A percentile compares a stretch with the other conserved stretches of the same genome.
Conservation (phyloP, 139 green algal genomes). For the Protoeuglena noctilucae region DNA sequence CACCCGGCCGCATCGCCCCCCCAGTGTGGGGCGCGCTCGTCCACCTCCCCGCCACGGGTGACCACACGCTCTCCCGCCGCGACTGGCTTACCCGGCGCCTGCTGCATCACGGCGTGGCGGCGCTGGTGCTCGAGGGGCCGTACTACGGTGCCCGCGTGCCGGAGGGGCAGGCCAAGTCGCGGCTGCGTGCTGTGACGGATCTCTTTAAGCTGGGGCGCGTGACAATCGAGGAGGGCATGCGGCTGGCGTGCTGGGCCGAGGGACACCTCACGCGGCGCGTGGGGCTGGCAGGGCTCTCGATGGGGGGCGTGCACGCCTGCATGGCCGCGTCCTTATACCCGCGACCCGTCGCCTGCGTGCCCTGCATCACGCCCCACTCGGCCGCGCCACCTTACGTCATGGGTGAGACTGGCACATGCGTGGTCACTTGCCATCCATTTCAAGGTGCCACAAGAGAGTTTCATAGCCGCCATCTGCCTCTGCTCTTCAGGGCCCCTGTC, state of each 20-base stretch:
- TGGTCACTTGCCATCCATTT: slow-evolving; percentile 39
- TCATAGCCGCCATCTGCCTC: not conserved
- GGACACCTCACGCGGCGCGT: not conserved
- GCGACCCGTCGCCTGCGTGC: slow-evolving; percentile 27
- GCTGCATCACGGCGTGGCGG: slow-evolving; percentile 43
- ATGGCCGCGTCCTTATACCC: slow-evolving; percentile 61
- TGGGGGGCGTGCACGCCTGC: slow-evolving; percentile 73
- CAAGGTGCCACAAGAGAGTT: slow-evolving; percentile 10
- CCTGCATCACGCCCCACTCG: slow-evolving; percentile 54
- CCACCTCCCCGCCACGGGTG: slow-evolving; percentile 67
- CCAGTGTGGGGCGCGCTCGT: too few relatives aligned
- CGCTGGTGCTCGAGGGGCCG: slow-evolving; percentile 56
- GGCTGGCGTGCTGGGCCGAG: slow-evolving; percentile 45
- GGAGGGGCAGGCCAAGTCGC: slow-evolving; percentile 41
- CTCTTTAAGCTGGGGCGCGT: slow-evolving; percentile 59
- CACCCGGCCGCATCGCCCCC: too few relatives aligned
- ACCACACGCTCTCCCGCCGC: slow-evolving; percentile 48
- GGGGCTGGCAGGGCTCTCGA: slow-evolving; percentile 38
- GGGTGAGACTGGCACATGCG: too few relatives aligned
- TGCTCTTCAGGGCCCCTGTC: not conserved
- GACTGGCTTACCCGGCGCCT: slow-evolving; percentile 37
- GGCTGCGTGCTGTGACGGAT: slow-evolving; percentile 60
- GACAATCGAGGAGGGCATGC: slow-evolving; percentile 64
- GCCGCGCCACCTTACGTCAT: slow-evolving; percentile 56
- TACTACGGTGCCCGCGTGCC: slow-evolving; percentile 60